Base-by-base conservation (phyloP, 495 filamentous ascomycete species). In the Mytilinidion resinicola region DNA sequence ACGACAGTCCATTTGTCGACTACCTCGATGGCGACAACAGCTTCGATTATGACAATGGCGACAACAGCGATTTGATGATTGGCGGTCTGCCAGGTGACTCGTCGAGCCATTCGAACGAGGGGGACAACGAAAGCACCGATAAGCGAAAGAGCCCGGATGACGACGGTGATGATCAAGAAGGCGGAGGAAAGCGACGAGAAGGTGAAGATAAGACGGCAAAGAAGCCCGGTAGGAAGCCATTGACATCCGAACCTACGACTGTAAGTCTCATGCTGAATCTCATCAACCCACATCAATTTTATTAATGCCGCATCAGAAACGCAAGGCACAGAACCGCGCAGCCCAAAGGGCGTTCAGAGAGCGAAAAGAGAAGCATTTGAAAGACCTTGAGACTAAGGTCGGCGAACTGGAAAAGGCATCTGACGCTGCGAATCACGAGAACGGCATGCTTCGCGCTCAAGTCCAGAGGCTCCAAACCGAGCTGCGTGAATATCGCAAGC, bases 281-380 rank as follows among this genome's bases (percentile, higher is more conserved):
- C 33, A 41, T 17, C 25, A 30, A 30, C 25, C 3, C 25, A 15
- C 33, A 14, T 20, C 14, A 17, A 34, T 38, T 48, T 65, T 46
- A 69, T 80, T 85, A 72, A 88, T 72, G 37, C 30, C 9, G 49
- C n/a, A 7, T 21, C 65, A 96, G 91, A 99, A 99, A 77, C 89
- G 93, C 62, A 99, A 99, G 75, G 93, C 95, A 10, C 93, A 99
- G 69, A 99, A 99, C 64, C 86, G 93, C 57, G 93, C 95, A 1
- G 93, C 93, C 30, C 93, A 99, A 74, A 82, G 93, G 42, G 93
- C 93, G 7, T 99, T 99, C 82, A 82, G 93, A 21, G 93, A 99
- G 70, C 88, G 93, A 48, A 99, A 99, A 75, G 93, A 99, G 74
- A 95, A 89, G 73, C 93, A 99, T 67, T 69, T 99, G 43, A 95